Base-by-base conservation (phyloP, 257 asterid species). In the Solanum dulcamara region DNA sequence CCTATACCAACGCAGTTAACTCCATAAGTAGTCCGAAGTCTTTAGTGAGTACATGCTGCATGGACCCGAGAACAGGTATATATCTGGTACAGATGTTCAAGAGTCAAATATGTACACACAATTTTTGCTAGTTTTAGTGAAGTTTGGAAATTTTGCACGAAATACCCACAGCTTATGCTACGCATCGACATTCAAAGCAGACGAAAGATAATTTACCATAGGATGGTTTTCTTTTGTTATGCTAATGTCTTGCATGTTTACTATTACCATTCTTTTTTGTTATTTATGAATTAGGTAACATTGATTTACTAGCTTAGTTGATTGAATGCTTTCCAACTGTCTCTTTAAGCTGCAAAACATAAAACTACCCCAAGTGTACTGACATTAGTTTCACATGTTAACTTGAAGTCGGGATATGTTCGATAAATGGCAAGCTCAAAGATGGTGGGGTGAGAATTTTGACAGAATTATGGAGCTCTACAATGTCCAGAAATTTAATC, bases 361-460 rank as follows among this genome's bases (percentile, higher is more conserved):
- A 75, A 17, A 15, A 75, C 6, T 46, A 46, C 46, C 62, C 62
- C 0, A 15, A 48, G 40, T 79, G 64, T 79, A 10, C 30, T 30
- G 28, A 79, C 44, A 48, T 79, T 79, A 48, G 44, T 48, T 48
- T 79, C 44, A 48, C 83, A 79, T 66, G 84, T 79, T 9, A 83
- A 84, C 84, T 5, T 87, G 91, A 82, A 95, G 98, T 92, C 98
- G 98, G 38, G 98, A 95, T 81, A 92, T 93, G 95, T 95, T 93
- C 83, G 87, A 93, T 89, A 95, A 93, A 84, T 93, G 97, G 96
- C 92, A 95, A 92, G 98, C 97, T 44, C 98, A 95, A 83, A 88
- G 96, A 84, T 94, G 97, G 98, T 95, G 98, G 98, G 98, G 93
- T 6, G 98, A 95, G 85, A 95, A 95, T 33, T 95, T 90, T 59